Percentiles rank a stretch among this genome's conserved stretches.
These are phyloP conservation scores for Coemansia sp. DNA, from an alignment of 192 early-diverging fungal genomes.

Conservation along the genomic window DNA sequence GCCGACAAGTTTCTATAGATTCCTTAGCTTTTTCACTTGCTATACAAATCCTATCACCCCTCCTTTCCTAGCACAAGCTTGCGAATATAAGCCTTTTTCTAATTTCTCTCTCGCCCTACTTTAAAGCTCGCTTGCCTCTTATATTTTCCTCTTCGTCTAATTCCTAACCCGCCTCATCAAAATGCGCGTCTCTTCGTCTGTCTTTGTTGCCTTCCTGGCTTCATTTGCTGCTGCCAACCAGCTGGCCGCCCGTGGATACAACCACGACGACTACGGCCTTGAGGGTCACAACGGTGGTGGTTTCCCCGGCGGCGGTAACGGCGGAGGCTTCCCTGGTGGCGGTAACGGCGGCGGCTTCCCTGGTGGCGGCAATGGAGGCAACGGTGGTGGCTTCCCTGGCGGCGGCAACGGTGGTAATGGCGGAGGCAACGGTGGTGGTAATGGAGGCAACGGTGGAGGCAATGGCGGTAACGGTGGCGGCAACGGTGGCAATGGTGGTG, in stretches of 20 bases:
- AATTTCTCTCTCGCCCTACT: no score
- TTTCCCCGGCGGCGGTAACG: slow-evolving; percentile 10
- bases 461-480: slow-evolving; percentile 15
- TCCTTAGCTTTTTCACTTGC: no score
- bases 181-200: slow-evolving; percentile 10
- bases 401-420: neutral
- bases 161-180: neutral
- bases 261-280: neutral
- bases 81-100: no score
- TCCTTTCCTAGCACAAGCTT: no score
- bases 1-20: no score
- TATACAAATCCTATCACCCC: no score
- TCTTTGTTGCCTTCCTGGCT: slow-evolving; percentile 1
- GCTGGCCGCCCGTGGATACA: slow-evolving; percentile 6
- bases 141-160: neutral
- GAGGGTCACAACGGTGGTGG: neutral
- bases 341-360: no score
- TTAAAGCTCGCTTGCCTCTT: no score
- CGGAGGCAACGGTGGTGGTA: no score
- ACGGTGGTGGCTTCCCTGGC: no score
- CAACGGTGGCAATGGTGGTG: slow-evolving; percentile 14
- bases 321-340: slow-evolving; percentile 10
- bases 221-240: slow-evolving; percentile 3
- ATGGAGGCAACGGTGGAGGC: no score
- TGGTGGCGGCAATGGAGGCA: no score